phyloP scores from a whole-genome alignment of 1,284 basidiomycete genomes.

The Clitocybe nebularis region DNA sequence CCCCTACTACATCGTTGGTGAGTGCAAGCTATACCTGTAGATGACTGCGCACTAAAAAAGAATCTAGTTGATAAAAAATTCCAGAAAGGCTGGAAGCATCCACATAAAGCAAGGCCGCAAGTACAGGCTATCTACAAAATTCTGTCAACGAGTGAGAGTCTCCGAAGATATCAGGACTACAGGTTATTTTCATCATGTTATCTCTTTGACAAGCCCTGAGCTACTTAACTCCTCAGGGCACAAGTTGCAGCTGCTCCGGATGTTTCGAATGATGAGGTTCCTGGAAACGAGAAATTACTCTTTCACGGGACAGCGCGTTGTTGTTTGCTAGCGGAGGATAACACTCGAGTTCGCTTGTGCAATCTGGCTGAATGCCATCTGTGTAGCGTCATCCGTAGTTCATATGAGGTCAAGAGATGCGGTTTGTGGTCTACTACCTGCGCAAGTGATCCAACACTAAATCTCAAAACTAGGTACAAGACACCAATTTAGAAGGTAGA shows the following conservation, averaged over 20 bases:
- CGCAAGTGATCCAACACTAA: not conserved
- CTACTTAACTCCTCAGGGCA: constrained; percentile 17
- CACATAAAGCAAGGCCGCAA: constrained; percentile 45
- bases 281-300: constrained; percentile 48
- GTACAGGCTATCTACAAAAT: constrained; percentile 52
- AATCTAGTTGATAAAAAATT: constrained; percentile 47
- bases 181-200: constrained; percentile 30
- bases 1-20: constrained; percentile 25
- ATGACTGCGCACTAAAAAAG: no score
- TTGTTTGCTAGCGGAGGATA: constrained; percentile 50
- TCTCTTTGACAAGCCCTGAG: not conserved
- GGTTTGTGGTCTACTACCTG: constrained; percentile 30
- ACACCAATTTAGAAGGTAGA: constrained; percentile 51
- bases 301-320: constrained; percentile 59
- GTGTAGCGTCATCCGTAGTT: constrained; percentile 49
- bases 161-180: constrained; percentile 46
- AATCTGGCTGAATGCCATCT: constrained; percentile 42
- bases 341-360: constrained; percentile 40
- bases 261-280: constrained; percentile 22
- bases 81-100: constrained; percentile 52
- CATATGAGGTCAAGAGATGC: constrained; percentile 52
- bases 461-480: constrained; percentile 46
- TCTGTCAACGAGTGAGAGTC: constrained; percentile 37
- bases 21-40: constrained; percentile 8
- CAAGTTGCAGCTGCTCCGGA: constrained; percentile 21